phyloP scores from a whole-genome alignment of 139 green algal genomes.

The Chlamydomonas asymmetrica region DNA sequence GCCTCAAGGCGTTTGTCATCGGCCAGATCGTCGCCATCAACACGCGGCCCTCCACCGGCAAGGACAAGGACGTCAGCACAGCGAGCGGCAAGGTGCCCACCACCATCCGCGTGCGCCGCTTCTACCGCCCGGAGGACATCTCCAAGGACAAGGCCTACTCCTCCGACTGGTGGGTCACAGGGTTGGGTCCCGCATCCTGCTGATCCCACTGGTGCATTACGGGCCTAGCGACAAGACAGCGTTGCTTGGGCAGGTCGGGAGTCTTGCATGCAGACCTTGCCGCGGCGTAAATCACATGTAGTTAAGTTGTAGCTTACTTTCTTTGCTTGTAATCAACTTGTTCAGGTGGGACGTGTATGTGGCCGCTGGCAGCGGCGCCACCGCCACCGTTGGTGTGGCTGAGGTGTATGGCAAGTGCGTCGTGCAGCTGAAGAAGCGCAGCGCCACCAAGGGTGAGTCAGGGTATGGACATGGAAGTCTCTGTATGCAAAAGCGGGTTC shows the following conservation, averaged over 20 bases:
- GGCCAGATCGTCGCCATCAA: slow-evolving; percentile 72
- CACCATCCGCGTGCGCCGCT: slow-evolving; percentile 69
- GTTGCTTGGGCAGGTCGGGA: background rate
- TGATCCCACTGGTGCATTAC: background rate
- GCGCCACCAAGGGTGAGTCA: no score
- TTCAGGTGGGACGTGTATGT: slow-evolving; percentile 30
- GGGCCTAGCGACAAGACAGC: background rate
- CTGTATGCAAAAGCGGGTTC: slow-evolving; percentile 5
- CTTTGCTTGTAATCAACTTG: background rate
- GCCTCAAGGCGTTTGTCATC: slow-evolving; percentile 76
- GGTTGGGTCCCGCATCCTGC: slow-evolving; percentile 36
- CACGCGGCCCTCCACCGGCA: slow-evolving; percentile 7
- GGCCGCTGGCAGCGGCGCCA: slow-evolving; percentile 6
- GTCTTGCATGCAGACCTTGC: background rate
- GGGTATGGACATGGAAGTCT: background rate
- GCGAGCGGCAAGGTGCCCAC: no score
- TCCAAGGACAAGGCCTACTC: slow-evolving; percentile 70
- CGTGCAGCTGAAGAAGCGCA: slow-evolving; percentile 12
- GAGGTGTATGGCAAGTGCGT: slow-evolving; percentile 42
- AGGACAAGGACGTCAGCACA: slow-evolving; percentile 32
- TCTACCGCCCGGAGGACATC: slow-evolving; percentile 92
- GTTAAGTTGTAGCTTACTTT: no score
- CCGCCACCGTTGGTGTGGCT: background rate
- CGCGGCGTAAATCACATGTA: no score
- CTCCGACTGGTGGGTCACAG: slow-evolving; percentile 63